phyloP scores from a whole-genome alignment of 179 eudicot species.

The Silene coronaria region DNA sequence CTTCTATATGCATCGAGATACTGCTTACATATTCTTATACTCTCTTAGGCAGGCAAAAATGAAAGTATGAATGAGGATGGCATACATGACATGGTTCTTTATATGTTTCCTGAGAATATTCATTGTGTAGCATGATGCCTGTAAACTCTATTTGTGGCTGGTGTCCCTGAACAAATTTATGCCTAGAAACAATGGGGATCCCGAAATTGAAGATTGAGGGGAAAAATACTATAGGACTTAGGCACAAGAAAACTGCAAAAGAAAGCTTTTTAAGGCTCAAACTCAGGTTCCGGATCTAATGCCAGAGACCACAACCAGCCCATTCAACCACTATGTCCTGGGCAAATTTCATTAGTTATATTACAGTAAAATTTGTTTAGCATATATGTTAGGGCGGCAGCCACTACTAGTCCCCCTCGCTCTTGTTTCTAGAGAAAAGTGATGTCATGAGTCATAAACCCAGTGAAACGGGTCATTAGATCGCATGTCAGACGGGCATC shows the following conservation, averaged over 20 bases:
- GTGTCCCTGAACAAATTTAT: not conserved
- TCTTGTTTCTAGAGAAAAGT: not conserved
- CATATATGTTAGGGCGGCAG: not conserved
- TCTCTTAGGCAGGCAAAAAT: not conserved
- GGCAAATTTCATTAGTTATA: too few species aligned
- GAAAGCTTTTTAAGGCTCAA: too few species aligned
- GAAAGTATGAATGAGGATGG: not conserved
- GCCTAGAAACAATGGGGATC: not conserved
- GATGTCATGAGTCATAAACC: not conserved
- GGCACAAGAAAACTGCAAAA: too few species aligned
- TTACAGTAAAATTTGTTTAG: too few species aligned
- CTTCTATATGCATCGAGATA: not conserved
- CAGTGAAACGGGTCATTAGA: not conserved
- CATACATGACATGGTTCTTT: not conserved
- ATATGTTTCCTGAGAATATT: slow-evolving; percentile 1
- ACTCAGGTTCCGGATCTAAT: too few species aligned
- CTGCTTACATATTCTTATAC: not conserved
- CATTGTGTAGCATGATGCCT: not conserved
- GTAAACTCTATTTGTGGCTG: not conserved
- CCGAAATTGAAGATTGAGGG: too few species aligned
- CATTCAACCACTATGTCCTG: too few species aligned
- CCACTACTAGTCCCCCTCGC: not conserved
- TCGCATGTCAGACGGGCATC: too few species aligned
- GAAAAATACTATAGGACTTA: too few species aligned
- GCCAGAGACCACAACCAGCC: too few species aligned